A percentile compares a stretch with the other conserved stretches of the same genome.
These are phyloP conservation scores for Inonotus obliquus DNA, from an alignment of 1,284 basidiomycete genomes.

Conservation along the genomic window DNA sequence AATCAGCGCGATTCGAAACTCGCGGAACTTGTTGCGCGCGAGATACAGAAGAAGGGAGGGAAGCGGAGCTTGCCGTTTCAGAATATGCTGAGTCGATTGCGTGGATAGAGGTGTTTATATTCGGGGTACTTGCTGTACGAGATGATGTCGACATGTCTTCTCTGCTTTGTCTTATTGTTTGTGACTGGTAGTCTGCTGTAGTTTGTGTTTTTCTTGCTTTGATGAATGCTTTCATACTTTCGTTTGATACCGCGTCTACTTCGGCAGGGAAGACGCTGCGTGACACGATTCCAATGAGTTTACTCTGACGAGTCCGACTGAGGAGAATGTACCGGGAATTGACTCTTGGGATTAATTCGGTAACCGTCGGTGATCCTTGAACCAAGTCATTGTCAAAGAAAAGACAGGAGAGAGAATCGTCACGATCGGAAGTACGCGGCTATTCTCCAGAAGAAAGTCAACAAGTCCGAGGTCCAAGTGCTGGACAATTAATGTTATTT, in stretches of 20 bases:
- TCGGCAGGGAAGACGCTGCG: too few relatives aligned
- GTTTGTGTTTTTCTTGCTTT: background rate
- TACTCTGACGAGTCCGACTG: too few relatives aligned
- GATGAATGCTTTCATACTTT: background rate
- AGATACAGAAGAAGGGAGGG: constrained; percentile 5
- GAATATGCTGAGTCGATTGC: constrained; percentile 13
- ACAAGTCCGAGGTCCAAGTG: too few relatives aligned
- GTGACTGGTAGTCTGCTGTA: background rate
- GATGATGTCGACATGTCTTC: background rate
- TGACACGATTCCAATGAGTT: too few relatives aligned
- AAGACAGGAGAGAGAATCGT: too few relatives aligned
- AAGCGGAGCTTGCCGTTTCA: constrained; percentile 11
- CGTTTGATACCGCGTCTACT: background rate
- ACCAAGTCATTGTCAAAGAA: too few relatives aligned
- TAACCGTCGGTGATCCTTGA: too few relatives aligned
- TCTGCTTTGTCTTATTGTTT: background rate
- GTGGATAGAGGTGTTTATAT: background rate
- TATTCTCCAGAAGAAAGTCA: too few relatives aligned
- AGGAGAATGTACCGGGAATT: too few relatives aligned
- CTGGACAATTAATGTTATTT: too few relatives aligned
- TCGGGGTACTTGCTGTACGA: background rate
- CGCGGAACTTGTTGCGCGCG: background rate
- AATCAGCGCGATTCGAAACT: constrained; percentile 1
- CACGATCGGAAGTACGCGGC: too few relatives aligned
- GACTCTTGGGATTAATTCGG: too few relatives aligned